A percentile compares a stretch with the other conserved stretches of the same genome.
These are phyloP conservation scores for Fusarium sp. DNA, from an alignment of 2,329 filamentous ascomycete genomes.

Conservation along the genomic window DNA sequence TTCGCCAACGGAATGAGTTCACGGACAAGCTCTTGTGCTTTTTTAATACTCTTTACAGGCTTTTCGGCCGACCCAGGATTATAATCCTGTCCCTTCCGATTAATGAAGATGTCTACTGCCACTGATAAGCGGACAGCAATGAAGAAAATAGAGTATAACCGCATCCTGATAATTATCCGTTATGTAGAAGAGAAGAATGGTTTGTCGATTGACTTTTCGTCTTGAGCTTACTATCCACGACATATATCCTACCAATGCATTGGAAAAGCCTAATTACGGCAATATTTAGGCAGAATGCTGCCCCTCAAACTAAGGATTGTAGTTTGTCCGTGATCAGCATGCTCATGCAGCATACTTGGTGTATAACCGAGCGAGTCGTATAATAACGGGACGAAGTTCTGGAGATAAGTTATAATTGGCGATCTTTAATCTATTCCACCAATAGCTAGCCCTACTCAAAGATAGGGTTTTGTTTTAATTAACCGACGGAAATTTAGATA, in stretches of 20 bases:
- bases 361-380: not conserved
- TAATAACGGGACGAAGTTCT: not conserved
- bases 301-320: not conserved
- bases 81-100: not conserved
- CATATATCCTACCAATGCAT: not conserved
- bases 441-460: not conserved
- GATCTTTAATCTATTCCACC: not conserved
- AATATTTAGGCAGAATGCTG: not conserved
- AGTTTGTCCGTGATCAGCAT: not conserved
- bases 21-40: slow-evolving; percentile 1
- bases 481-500: not conserved
- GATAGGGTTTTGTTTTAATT: not conserved
- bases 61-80: not conserved
- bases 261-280: no score
- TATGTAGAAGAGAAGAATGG: not conserved
- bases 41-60: not conserved
- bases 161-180: not conserved
- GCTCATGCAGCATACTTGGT: not conserved
- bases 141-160: not conserved
- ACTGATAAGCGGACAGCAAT: not conserved
- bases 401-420: not conserved
- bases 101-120: not conserved
- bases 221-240: not conserved
- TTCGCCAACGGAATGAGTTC: not conserved
- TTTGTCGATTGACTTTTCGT: rapidly evolving